These are phyloP conservation scores for Hypomyces rosellus DNA, from an alignment of 2,329 filamentous ascomycete genomes.

Conservation along the genomic window DNA sequence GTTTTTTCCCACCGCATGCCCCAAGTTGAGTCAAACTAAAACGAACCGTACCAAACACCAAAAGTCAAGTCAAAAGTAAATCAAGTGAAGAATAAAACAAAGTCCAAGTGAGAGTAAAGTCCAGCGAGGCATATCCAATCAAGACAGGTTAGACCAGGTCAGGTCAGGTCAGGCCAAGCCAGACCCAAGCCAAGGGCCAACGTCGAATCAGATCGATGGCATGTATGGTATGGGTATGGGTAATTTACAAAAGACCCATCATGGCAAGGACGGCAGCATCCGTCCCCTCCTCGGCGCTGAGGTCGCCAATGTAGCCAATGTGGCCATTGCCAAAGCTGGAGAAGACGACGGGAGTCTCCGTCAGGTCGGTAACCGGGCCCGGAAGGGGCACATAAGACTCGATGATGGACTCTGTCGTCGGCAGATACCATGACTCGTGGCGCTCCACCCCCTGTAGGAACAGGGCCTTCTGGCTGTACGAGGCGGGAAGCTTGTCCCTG, in stretches of 20 bases:
- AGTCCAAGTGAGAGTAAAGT: neutral
- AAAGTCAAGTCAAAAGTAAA: no score
- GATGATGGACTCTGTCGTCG: slow-evolving; percentile 2
- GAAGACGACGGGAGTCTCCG: slow-evolving; percentile 19
- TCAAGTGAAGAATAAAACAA: no score
- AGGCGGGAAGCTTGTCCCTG: slow-evolving; percentile 11
- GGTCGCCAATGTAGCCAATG: slow-evolving; percentile 26
- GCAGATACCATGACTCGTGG: slow-evolving; percentile 20
- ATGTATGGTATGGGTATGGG: neutral
- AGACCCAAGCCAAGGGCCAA: neutral
- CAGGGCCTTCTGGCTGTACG: slow-evolving; percentile 23
- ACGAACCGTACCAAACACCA: no score
- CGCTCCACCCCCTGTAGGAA: slow-evolving; percentile 18
- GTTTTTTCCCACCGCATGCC: no score
- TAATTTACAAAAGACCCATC: slow-evolving; percentile 16
- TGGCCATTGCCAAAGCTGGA: slow-evolving; percentile 22
- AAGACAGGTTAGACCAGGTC: no score
- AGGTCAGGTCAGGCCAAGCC: neutral
- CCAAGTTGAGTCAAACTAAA: no score
- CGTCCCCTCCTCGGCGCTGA: slow-evolving; percentile 20
- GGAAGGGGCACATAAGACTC: slow-evolving; percentile 7
- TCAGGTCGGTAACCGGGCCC: neutral
- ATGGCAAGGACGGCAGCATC: slow-evolving; percentile 22
- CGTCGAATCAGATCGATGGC: neutral
- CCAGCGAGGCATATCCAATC: no score